Percentiles rank a stretch among this genome's conserved stretches.
phyloP scores from a whole-genome alignment of 192 early-diverging fungal species.

The Umbelopsis sp. region DNA sequence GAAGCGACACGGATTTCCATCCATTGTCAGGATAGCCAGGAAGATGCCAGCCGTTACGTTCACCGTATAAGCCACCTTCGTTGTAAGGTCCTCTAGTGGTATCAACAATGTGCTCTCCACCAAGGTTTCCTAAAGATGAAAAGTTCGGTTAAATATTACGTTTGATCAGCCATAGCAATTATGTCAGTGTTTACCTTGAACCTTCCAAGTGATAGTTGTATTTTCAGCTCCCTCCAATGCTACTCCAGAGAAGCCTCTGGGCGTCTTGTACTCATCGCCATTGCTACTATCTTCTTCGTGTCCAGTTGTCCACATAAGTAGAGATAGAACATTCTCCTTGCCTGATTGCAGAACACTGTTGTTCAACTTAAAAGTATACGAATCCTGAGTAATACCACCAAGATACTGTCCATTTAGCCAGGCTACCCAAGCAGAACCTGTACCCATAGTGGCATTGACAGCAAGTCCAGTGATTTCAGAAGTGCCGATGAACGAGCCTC shows the following conservation, averaged over 20 bases:
- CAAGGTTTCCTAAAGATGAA: conserved; percentile 14
- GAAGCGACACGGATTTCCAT: neutral
- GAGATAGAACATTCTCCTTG: conserved; percentile 5
- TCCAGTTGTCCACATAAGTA: conserved; percentile 14
- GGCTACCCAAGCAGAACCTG: conserved; percentile 9
- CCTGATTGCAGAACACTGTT: neutral
- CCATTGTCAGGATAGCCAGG: conserved; percentile 12
- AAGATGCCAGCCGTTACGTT: conserved; percentile 21
- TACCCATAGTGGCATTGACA: neutral
- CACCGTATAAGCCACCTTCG: conserved; percentile 27
- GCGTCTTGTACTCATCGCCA: neutral
- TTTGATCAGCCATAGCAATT: neutral
- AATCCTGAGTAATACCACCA: conserved; percentile 1
- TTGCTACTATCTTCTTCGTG: conserved; percentile 3
- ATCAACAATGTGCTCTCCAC: conserved; percentile 21
- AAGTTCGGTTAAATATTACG: neutral
- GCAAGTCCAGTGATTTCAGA: conserved; percentile 2
- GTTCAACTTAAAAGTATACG: neutral
- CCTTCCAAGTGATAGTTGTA: conserved; percentile 15
- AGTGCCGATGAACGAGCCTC: conserved; percentile 11
- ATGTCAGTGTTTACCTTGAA: neutral
- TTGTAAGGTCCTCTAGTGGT: conserved; percentile 12
- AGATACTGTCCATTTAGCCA: conserved; percentile 22
- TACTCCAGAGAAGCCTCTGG: neutral
- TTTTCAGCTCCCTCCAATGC: neutral